Evolutionary conservation across 2,329 filamentous ascomycete genomes (phyloP), one percentile per base, ranked within the genome.

Genomic region (Fusarium acutatum): DNA sequence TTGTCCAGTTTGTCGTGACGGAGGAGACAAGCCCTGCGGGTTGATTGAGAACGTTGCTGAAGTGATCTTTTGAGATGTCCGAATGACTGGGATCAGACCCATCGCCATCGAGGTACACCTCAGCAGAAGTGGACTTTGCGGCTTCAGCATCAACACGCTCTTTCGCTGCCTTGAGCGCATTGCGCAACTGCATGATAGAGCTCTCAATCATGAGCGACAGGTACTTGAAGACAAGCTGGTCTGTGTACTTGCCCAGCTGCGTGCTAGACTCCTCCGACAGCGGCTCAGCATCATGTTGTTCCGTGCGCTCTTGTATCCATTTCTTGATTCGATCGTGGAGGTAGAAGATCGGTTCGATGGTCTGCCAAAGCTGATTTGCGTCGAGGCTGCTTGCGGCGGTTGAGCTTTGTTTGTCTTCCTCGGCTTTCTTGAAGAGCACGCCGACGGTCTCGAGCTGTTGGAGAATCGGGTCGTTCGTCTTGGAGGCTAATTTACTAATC

Each of bases 141-240:
- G 78, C 78, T 26, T 80, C 78, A 17, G 78, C 76, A 20, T 80
- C 78, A 7, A 80, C 78, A 0, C 75, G 71, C 5, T 78, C 75
- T 50, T 80, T 80, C 3, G 78, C 78, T 2, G 78, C 78, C 34
- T 70, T 96, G 35, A 98, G 86, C 30, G 91, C 90, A 76, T 94
- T 90, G 17, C 94, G 94, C 7, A 95, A 92, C 49, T 93, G 89
- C 61, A 92, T 92, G 81, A 98, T 97, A 78, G 98, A 91, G 4
- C 95, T 95, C 65, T 94, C 90, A 67, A 98, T 88, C 83, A 96
- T 97, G 0, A 96, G 94, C 2, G 95, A 93, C 24, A 98, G 86
- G 3, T 98, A 88, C 13, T 94, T 94, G 74, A 98, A 89, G 49
- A 98, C 89, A 79, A 97, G 97, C 82, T 98, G 95, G 52, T 92